Conservation (phyloP, 2,329 filamentous ascomycete genomes). For the Beauveria sp. region DNA sequence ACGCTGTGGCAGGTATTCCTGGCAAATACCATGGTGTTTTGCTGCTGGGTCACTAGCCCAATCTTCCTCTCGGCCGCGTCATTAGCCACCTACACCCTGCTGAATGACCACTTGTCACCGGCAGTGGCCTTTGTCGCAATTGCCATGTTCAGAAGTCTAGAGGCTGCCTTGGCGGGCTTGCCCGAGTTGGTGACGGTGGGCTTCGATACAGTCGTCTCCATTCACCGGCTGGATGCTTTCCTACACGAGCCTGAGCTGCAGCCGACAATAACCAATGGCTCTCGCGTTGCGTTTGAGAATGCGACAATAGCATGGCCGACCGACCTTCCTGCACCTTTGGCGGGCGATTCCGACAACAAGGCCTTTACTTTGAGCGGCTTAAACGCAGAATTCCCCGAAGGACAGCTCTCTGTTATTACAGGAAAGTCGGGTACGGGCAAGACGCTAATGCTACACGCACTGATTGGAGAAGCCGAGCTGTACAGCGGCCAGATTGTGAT, state of each 20-base stretch:
- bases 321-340: conserved; percentile 36
- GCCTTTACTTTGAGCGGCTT: conserved; percentile 59
- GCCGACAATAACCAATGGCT: conserved; percentile 44
- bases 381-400: conserved; percentile 56
- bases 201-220: conserved; percentile 64
- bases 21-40: conserved; percentile 54
- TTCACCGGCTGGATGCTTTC: conserved; percentile 64
- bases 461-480: conserved; percentile 69
- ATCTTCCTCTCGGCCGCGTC: conserved; percentile 66
- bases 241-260: conserved; percentile 58
- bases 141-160: conserved; percentile 63
- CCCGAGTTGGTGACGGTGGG: conserved; percentile 65
- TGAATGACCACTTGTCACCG: conserved; percentile 56
- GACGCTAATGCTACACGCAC: conserved; percentile 62
- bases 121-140: conserved; percentile 75
- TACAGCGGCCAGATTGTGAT: conserved; percentile 53
- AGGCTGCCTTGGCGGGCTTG: conserved; percentile 62
- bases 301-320: conserved; percentile 68
- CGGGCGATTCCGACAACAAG: conserved; percentile 36
- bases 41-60: conserved; percentile 67
- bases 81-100: conserved; percentile 57
- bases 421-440: conserved; percentile 74
- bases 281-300: conserved; percentile 57
- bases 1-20: conserved; percentile 60
- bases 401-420: conserved; percentile 67